Evolutionary conservation across 345 rosid genomes (phyloP).

Genomic region (Hypericum androsaemum): DNA sequence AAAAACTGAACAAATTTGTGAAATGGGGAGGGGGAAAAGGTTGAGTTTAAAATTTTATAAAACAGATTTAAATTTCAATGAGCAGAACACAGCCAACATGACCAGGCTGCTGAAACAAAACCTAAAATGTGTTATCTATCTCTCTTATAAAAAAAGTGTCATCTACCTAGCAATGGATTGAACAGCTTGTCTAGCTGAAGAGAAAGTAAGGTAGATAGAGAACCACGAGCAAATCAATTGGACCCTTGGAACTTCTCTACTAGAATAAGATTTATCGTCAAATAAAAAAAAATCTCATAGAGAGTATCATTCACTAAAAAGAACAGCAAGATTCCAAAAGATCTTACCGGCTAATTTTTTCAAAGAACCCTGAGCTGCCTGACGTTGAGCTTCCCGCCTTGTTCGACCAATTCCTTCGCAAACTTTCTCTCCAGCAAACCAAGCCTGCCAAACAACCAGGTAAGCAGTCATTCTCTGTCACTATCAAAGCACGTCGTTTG

Average conservation of each 20-base stretch:
- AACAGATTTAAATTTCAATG: no score
- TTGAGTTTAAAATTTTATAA: no score
- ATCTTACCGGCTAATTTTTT: conserved; percentile 64
- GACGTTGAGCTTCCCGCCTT: conserved; percentile 71
- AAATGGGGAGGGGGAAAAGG: no score
- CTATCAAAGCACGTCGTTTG: not conserved
- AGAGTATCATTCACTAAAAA: not conserved
- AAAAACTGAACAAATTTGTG: no score
- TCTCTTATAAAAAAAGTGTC: not conserved
- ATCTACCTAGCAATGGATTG: no score
- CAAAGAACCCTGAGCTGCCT: conserved; percentile 74
- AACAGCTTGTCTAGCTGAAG: no score
- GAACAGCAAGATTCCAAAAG: not conserved
- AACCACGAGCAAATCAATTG: no score
- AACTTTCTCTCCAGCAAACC: conserved; percentile 74
- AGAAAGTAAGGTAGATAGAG: no score
- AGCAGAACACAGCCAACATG: no score
- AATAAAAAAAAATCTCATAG: not conserved
- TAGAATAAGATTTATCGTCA: not conserved
- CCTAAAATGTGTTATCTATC: no score
- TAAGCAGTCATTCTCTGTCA: conserved; percentile 8
- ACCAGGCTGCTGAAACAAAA: no score
- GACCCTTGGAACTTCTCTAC: no score
- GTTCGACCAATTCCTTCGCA: conserved; percentile 81
- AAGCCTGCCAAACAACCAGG: conserved; percentile 40